Conservation (phyloP, 2,329 filamentous ascomycete genomes). For the Xylariaceae sp. region DNA sequence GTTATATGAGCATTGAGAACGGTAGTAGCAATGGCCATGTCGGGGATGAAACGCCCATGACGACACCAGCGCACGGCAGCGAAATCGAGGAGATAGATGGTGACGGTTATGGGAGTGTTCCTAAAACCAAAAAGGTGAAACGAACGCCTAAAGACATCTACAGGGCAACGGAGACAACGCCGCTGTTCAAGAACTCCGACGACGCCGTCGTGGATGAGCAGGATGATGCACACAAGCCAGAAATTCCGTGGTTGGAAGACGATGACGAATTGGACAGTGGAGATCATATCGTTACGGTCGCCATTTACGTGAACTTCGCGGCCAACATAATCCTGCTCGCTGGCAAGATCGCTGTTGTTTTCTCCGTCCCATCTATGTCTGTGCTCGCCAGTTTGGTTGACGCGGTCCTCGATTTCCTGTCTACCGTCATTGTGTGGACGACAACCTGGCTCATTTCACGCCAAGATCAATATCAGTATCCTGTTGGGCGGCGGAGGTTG, state of each 20-base stretch:
- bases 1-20: background rate
- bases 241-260: constrained; percentile 66
- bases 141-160: constrained; percentile 85
- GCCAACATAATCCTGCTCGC: constrained; percentile 73
- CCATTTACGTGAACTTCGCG: constrained; percentile 79
- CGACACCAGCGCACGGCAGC: background rate
- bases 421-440: constrained; percentile 75
- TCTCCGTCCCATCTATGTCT: constrained; percentile 76
- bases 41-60: background rate
- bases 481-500: constrained; percentile 70
- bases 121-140: constrained; percentile 53
- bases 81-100: background rate
- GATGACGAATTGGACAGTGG: constrained; percentile 69
- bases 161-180: constrained; percentile 62
- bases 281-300: constrained; percentile 73
- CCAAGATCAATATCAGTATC: constrained; percentile 71
- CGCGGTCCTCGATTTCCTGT: constrained; percentile 74
- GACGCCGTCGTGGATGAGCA: constrained; percentile 30
- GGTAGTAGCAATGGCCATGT: constrained; percentile 6
- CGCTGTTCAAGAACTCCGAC: constrained; percentile 49
- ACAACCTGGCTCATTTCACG: constrained; percentile 71
- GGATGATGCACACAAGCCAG: constrained; percentile 36
- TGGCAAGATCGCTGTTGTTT: constrained; percentile 72
- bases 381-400: constrained; percentile 78
- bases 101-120: too few relatives aligned